A percentile compares a stretch with the other conserved stretches of the same genome.
Conservation (phyloP, 108 stramenopile species). For the Conticribra weissflogii region DNA sequence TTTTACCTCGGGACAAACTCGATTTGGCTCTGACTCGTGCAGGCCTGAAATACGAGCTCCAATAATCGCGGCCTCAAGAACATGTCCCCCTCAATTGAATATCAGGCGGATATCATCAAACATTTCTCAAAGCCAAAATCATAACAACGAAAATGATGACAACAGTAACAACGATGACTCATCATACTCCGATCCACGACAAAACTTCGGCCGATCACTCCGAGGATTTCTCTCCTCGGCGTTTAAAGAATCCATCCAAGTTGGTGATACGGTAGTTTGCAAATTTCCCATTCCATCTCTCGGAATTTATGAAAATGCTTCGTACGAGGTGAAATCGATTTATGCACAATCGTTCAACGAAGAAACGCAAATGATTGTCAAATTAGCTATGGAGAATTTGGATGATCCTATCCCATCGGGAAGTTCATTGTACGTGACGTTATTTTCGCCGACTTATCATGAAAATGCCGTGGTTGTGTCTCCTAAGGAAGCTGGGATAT, state of each 20-base stretch:
- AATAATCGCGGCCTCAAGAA: too few species aligned
- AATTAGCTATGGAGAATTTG: slow-evolving; percentile 27
- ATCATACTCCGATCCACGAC: slow-evolving; percentile 29
- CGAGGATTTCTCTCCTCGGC: slow-evolving; percentile 40
- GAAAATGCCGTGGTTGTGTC: slow-evolving; percentile 50
- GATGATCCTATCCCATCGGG: slow-evolving; percentile 21
- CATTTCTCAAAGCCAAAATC: too few species aligned
- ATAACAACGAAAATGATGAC: too few species aligned
- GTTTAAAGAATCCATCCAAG: slow-evolving; percentile 33
- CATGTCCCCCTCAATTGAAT: too few species aligned
- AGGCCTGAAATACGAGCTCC: too few species aligned
- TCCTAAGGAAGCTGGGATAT: slow-evolving; percentile 64
- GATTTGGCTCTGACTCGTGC: too few species aligned
- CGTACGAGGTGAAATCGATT: slow-evolving; percentile 57
- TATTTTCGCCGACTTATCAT: slow-evolving; percentile 37
- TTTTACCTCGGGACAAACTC: too few species aligned
- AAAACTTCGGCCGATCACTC: slow-evolving; percentile 22
- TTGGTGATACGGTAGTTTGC: slow-evolving; percentile 57
- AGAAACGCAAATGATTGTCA: slow-evolving; percentile 49
- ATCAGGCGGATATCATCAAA: too few species aligned
- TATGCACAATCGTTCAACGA: slow-evolving; percentile 56
- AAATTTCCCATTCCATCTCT: slow-evolving; percentile 45
- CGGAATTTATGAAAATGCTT: slow-evolving; percentile 47
- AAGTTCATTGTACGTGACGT: slow-evolving; percentile 29
- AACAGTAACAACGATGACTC: slow-evolving; percentile 15